Percentiles rank a stretch among this genome's conserved stretches.
Conservation (phyloP, 768 basidiomycete genomes). For the Flagelloscypha sp. region DNA sequence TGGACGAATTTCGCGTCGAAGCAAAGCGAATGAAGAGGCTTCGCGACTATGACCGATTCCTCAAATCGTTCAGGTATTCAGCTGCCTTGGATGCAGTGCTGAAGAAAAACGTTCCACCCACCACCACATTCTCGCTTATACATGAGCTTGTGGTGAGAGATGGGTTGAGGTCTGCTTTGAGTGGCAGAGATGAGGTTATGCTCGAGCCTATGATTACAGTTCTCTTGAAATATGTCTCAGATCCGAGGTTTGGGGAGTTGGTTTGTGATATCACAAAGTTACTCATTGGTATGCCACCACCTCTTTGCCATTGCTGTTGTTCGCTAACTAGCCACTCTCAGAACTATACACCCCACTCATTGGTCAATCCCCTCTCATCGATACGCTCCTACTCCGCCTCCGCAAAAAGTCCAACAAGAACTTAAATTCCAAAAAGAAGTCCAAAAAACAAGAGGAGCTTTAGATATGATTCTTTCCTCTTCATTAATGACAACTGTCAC, state of each 20-base stretch:
- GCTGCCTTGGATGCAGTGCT: slow-evolving; percentile 91
- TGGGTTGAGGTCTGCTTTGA: slow-evolving; percentile 76
- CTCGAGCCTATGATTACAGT: slow-evolving; percentile 87
- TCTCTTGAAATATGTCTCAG: slow-evolving; percentile 74
- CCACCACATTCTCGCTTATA: slow-evolving; percentile 82
- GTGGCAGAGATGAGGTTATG: slow-evolving; percentile 88
- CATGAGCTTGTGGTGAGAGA: slow-evolving; percentile 91
- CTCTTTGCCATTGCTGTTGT: not conserved
- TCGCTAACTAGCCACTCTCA: slow-evolving; percentile 23
- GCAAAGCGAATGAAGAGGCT: slow-evolving; percentile 60
- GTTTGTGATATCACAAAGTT: slow-evolving; percentile 74
- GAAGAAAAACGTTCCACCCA: slow-evolving; percentile 78
- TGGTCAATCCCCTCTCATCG: slow-evolving; percentile 92
- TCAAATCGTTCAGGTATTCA: slow-evolving; percentile 91
- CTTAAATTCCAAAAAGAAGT: slow-evolving; percentile 84
- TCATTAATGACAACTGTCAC: no score
- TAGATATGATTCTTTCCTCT: slow-evolving; percentile 83
- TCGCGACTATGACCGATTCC: slow-evolving; percentile 79
- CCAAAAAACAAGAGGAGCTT: slow-evolving; percentile 70
- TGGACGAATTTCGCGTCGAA: slow-evolving; percentile 74
- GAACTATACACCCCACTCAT: slow-evolving; percentile 89
- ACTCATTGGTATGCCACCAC: slow-evolving; percentile 62
- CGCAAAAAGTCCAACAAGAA: slow-evolving; percentile 82
- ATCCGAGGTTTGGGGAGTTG: slow-evolving; percentile 89
- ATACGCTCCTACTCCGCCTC: slow-evolving; percentile 73